These are phyloP conservation scores for Talaromyces sp. DNA, from an alignment of 2,329 filamentous ascomycete genomes.

Conservation along the genomic window DNA sequence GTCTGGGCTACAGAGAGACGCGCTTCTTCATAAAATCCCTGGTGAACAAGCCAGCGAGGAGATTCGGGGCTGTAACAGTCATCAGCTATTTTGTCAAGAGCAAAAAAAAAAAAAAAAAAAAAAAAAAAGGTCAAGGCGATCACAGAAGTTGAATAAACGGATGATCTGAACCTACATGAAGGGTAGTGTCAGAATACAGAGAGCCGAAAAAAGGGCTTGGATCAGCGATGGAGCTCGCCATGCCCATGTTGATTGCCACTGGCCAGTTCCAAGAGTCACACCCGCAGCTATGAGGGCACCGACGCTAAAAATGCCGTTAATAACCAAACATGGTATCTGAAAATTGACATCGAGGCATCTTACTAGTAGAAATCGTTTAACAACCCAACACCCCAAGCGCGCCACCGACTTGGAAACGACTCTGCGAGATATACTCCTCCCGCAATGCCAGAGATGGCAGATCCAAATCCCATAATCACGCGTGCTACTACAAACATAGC, in stretches of 20 bases:
- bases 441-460: slow-evolving; percentile 46
- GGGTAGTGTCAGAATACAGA: slow-evolving; percentile 9
- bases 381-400: slow-evolving; percentile 50
- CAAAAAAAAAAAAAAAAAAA: too few relatives aligned
- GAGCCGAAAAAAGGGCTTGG: slow-evolving; percentile 38
- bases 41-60: slow-evolving; percentile 51
- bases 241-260: slow-evolving; percentile 50
- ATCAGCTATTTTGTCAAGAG: too few relatives aligned
- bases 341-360: not conserved
- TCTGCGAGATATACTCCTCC: slow-evolving; percentile 55
- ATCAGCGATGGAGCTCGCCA: slow-evolving; percentile 51
- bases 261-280: slow-evolving; percentile 49
- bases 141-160: too few relatives aligned
- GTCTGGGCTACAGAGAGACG: slow-evolving; percentile 46
- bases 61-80: slow-evolving; percentile 41
- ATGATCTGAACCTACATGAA: slow-evolving; percentile 6
- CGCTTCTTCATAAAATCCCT: slow-evolving; percentile 48
- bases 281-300: slow-evolving; percentile 52
- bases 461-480: slow-evolving; percentile 54
- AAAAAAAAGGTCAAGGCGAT: too few relatives aligned
- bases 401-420: slow-evolving; percentile 49
- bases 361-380: slow-evolving; percentile 42
- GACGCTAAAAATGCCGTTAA: not conserved
- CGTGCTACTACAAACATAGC: slow-evolving; percentile 57
- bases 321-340: not conserved